Percentiles rank a stretch among this genome's conserved stretches.
Evolutionary conservation across 148 eudicot species (phyloP).

Genomic region (Gaultheria prostrata): DNA sequence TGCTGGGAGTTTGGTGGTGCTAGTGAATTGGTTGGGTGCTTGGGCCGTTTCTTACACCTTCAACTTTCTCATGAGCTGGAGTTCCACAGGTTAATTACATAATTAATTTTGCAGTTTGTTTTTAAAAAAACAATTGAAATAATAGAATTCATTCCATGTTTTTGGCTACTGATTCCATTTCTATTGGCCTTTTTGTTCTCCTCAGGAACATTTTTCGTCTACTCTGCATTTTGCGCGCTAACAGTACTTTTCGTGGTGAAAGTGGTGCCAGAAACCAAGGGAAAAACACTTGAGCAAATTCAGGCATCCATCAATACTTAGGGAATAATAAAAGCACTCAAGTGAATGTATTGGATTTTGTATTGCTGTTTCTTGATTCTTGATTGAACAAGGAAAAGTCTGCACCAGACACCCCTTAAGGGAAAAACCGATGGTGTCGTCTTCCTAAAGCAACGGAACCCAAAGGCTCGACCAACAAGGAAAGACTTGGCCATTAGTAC

Average conservation of each 20-base stretch:
- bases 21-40: conserved; percentile 83
- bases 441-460: too few species aligned
- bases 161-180: background rate
- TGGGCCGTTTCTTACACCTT: conserved; percentile 83
- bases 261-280: conserved; percentile 76
- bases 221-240: conserved; percentile 43
- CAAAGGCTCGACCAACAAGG: too few species aligned
- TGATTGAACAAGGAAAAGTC: too few species aligned
- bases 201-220: conserved; percentile 59
- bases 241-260: conserved; percentile 58
- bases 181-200: background rate
- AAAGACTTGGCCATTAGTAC: too few species aligned
- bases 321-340: background rate
- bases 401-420: too few species aligned
- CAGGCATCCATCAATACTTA: conserved; percentile 47
- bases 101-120: background rate
- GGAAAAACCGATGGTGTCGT: too few species aligned
- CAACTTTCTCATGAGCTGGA: conserved; percentile 88
- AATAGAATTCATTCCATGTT: background rate
- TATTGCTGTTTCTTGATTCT: too few species aligned
- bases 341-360: background rate
- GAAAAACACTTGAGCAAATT: conserved; percentile 66
- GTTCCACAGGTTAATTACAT: conserved; percentile 45
- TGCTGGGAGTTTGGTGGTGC: conserved; percentile 77
- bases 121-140: background rate